Base-by-base conservation (phyloP, 352 stramenopile genomes). In the Blastocystis sp. region DNA sequence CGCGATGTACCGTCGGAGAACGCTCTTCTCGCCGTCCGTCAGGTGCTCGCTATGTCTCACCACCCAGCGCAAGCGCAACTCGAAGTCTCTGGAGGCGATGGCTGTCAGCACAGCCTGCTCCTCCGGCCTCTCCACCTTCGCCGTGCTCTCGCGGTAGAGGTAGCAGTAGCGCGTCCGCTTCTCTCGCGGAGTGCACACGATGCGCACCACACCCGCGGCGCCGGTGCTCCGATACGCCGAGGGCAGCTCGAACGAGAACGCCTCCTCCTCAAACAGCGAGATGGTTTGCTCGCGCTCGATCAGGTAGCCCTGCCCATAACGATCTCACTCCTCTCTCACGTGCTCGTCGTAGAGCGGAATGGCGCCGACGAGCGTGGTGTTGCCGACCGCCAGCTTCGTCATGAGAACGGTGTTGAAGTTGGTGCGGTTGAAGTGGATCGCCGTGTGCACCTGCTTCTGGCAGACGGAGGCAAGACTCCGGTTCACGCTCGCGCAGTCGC, bases 331-430 rank as follows among this genome's bases (percentile, higher is more conserved):
- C 0, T 13, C 12, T 16, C 31, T 16, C 59, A 85, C 74, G 26
- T 85, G 51, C 12, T 62, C 41, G 37, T 62, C 55, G 45, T 67
- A 85, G 0, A 85, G 45, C 21, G 74, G 74, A 41, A 85, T 67
- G 0, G 45, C 9, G 29, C 74, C 74, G n/a, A 85, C 45, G 21
- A 63, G 16, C 13, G 60, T 51, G 66, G n/a, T 10, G 21, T n/a
- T 29, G n/a, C 50, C 50, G 9, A 85, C 26, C 16, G 21, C 21
- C 12, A 85, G 41, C 37, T 85, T 85, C 19, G 41, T 9, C 24
- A 69, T 69, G 4, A 85, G 51, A 3, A 67, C 29, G 4, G 74
- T 69, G 55, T 29, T 70, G 24, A 85, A 31, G n/a, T 85, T 62
- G 0, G 35, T 50, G 19, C 74, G 51, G 50, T 85, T 85, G 24